Evolutionary conservation across 2,329 filamentous ascomycete genomes (phyloP).

Genomic region (Stagonosporopsis chrysanthemi): DNA sequence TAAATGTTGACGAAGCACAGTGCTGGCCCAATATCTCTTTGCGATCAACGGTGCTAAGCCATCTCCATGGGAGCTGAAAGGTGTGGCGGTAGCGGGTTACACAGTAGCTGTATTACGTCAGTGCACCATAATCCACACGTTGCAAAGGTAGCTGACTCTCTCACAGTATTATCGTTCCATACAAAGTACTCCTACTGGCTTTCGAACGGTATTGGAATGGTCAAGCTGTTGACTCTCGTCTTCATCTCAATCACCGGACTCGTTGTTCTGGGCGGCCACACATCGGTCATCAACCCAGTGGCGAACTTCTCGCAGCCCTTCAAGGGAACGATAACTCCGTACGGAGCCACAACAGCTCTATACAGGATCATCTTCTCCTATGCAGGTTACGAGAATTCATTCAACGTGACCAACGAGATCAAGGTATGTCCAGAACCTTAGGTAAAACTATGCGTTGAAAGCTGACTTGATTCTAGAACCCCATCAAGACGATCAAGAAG

Average conservation of each 20-base stretch:
- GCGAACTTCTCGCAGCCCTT: conserved; percentile 65
- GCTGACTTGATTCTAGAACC: conserved; percentile 48
- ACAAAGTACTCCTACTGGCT: conserved; percentile 66
- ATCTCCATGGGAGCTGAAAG: conserved; percentile 70
- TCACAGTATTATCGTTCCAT: conserved; percentile 57
- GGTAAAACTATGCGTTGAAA: too few relatives aligned
- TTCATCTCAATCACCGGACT: conserved; percentile 62
- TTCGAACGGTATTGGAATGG: conserved; percentile 63
- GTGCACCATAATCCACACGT: conserved; percentile 27
- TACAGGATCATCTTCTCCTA: conserved; percentile 68
- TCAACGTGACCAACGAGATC: conserved; percentile 69
- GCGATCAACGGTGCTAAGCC: conserved; percentile 60
- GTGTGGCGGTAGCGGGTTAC: conserved; percentile 70
- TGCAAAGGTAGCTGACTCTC: background rate
- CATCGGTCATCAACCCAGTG: conserved; percentile 58
- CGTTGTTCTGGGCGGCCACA: conserved; percentile 67
- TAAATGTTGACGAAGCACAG: conserved; percentile 39
- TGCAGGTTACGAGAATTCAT: conserved; percentile 65
- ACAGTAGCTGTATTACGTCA: conserved; percentile 64
- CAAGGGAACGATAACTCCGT: conserved; percentile 55
- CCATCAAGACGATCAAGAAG: conserved; percentile 61
- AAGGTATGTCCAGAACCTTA: conserved; percentile 36
- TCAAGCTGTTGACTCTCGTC: conserved; percentile 67
- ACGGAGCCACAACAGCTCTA: conserved; percentile 65
- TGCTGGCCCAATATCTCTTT: conserved; percentile 70